Percentiles rank a stretch among this genome's conserved stretches.
Evolutionary conservation across 1,139 yeast species (phyloP).

Genomic region (Taiozyma sp.): DNA sequence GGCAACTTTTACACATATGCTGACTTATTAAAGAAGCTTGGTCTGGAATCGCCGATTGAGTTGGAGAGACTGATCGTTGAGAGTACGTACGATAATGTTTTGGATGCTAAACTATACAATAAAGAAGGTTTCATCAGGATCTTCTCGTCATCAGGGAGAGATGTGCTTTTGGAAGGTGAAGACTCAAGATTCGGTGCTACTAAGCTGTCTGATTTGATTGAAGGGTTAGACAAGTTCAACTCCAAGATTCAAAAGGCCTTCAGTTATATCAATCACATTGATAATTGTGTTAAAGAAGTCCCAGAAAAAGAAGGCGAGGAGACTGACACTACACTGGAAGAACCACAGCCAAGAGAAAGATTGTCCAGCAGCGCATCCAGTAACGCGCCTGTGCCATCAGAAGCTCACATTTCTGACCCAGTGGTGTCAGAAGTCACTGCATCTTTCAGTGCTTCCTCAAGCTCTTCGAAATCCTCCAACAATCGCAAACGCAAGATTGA

Average conservation of each 20-base stretch:
- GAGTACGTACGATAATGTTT: constrained; percentile 11
- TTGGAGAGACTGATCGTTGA: constrained; percentile 23
- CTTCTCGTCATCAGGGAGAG: constrained; percentile 19
- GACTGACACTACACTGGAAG: not conserved
- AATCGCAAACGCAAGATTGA: constrained; percentile 8
- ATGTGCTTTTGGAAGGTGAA: constrained; percentile 15
- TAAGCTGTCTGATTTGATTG: constrained; percentile 8
- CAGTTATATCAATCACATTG: constrained; percentile 10
- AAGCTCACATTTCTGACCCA: constrained; percentile 2
- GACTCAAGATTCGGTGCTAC: constrained; percentile 7
- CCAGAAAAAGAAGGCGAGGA: not conserved
- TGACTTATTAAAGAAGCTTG: constrained; percentile 10
- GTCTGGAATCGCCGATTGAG: constrained; percentile 6
- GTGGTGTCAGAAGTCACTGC: constrained; percentile 8
- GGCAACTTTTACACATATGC: constrained; percentile 13
- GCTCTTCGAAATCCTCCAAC: constrained; percentile 1
- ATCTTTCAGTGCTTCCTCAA: constrained; percentile 1
- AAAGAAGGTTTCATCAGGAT: constrained; percentile 18
- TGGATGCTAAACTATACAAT: constrained; percentile 18
- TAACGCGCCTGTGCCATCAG: constrained; percentile 2
- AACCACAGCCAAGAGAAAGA: constrained; percentile 3
- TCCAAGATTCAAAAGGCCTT: constrained; percentile 11
- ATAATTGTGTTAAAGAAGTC: not conserved
- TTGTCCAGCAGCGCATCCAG: constrained; percentile 4
- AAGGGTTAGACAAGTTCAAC: constrained; percentile 11